Evolutionary conservation across 768 basidiomycete genomes (phyloP).

Genomic region (Phlegmacium glaucopus): DNA sequence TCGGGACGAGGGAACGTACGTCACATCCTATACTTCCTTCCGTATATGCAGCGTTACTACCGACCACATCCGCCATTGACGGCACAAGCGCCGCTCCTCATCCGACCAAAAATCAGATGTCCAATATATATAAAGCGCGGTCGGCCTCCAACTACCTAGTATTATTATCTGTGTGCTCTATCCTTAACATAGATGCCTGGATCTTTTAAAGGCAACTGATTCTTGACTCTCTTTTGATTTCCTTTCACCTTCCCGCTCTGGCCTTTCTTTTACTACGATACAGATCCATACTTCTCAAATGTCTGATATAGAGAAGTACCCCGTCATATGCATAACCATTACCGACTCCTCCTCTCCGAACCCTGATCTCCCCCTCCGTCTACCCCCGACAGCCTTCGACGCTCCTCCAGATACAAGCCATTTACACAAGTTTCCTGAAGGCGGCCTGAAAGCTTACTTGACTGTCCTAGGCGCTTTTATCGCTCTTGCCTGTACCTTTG

Average conservation of each 20-base stretch:
- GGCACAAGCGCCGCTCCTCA: conserved; percentile 9
- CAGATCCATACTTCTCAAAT: background rate
- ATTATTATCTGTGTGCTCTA: background rate
- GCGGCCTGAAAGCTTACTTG: conserved; percentile 36
- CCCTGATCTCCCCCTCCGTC: background rate
- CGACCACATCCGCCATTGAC: conserved; percentile 13
- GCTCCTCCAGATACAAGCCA: background rate
- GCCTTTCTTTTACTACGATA: background rate
- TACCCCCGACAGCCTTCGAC: background rate
- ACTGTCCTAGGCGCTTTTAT: conserved; percentile 64
- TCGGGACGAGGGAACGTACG: conserved; percentile 8
- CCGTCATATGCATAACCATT: background rate
- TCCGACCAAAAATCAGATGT: background rate
- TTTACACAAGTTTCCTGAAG: conserved; percentile 21
- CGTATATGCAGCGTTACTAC: conserved; percentile 6
- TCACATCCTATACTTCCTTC: conserved; percentile 12
- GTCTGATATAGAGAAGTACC: background rate
- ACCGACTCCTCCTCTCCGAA: background rate
- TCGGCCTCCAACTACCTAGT: background rate
- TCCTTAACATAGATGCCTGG: background rate
- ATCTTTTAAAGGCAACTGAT: background rate
- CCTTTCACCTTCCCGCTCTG: background rate
- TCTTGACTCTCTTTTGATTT: background rate
- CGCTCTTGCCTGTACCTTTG: conserved; percentile 67
- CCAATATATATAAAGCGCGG: background rate